phyloP scores from a whole-genome alignment of 2,329 filamentous ascomycete genomes.

The Xylariaceae sp. region DNA sequence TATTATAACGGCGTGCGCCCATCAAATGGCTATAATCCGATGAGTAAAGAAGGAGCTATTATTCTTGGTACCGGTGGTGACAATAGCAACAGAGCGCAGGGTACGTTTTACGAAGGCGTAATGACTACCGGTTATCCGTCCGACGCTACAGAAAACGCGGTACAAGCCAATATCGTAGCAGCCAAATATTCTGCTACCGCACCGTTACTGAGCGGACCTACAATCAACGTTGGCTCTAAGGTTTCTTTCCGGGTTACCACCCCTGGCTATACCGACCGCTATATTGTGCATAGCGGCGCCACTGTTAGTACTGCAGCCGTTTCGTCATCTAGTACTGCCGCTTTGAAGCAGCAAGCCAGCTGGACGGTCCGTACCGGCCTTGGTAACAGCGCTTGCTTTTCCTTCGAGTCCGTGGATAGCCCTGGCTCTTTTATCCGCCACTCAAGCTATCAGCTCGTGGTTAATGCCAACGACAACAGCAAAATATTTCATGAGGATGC shows the following conservation, averaged over 20 bases:
- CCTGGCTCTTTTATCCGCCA: constrained; percentile 66
- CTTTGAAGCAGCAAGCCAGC: constrained; percentile 59
- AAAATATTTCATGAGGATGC: constrained; percentile 67
- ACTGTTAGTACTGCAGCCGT: constrained; percentile 63
- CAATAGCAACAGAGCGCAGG: constrained; percentile 64
- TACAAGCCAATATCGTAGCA: constrained; percentile 66
- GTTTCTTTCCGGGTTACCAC: constrained; percentile 63
- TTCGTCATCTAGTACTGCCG: constrained; percentile 54
- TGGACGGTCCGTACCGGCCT: constrained; percentile 63
- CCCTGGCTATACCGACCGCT: constrained; percentile 58
- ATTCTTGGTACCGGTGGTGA: constrained; percentile 74
- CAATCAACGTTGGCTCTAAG: constrained; percentile 55
- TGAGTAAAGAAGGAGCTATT: constrained; percentile 70
- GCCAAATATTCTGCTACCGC: constrained; percentile 60
- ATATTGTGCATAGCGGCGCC: constrained; percentile 59
- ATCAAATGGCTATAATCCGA: constrained; percentile 62
- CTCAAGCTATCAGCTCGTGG: constrained; percentile 56
- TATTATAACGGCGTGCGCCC: constrained; percentile 66
- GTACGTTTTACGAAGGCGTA: constrained; percentile 70
- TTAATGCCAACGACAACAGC: constrained; percentile 59
- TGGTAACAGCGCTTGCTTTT: constrained; percentile 62
- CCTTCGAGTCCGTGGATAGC: constrained; percentile 65
- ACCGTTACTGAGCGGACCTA: constrained; percentile 55
- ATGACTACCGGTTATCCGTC: constrained; percentile 69
- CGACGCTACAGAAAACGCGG: constrained; percentile 62